These are phyloP conservation scores for Verruconis gallopava DNA, from an alignment of 2,329 filamentous ascomycete species.

Conservation along the genomic window DNA sequence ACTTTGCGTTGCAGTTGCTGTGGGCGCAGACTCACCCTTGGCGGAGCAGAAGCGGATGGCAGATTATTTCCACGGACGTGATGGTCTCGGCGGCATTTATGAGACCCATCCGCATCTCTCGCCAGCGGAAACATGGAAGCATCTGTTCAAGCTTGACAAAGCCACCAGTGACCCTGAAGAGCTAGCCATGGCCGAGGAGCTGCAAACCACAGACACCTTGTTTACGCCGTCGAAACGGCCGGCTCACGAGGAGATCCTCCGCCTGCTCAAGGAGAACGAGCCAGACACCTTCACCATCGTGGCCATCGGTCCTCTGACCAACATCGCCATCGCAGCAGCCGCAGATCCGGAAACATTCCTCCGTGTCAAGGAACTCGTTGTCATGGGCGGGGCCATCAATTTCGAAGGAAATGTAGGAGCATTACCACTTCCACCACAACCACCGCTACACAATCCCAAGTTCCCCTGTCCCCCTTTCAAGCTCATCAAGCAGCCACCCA, in stretches of 20 bases:
- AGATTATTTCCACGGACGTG: slow-evolving; percentile 26
- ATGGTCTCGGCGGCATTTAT: slow-evolving; percentile 37
- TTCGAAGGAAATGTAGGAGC: slow-evolving; percentile 55
- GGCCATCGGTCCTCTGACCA: slow-evolving; percentile 84
- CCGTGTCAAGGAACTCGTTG: slow-evolving; percentile 75
- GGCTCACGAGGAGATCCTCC: slow-evolving; percentile 80
- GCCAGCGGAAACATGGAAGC: slow-evolving; percentile 5
- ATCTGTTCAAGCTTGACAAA: not conserved
- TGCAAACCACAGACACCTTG: slow-evolving; percentile 27
- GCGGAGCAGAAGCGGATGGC: slow-evolving; percentile 62
- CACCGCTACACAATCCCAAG: slow-evolving; percentile 7
- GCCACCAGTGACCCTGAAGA: slow-evolving; percentile 15
- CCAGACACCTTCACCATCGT: slow-evolving; percentile 79
- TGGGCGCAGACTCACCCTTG: slow-evolving; percentile 75
- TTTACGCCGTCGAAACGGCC: slow-evolving; percentile 65
- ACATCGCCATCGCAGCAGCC: slow-evolving; percentile 75
- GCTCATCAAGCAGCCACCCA: slow-evolving; percentile 26
- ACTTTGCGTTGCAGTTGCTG: slow-evolving; percentile 43
- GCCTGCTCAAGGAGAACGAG: slow-evolving; percentile 69
- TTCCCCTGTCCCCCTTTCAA: slow-evolving; percentile 23
- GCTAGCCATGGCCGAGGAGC: slow-evolving; percentile 22
- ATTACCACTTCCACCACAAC: slow-evolving; percentile 13
- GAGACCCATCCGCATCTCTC: slow-evolving; percentile 16
- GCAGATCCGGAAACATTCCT: slow-evolving; percentile 84
- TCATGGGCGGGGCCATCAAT: slow-evolving; percentile 85